Evolutionary conservation across 2,329 filamentous ascomycete genomes (phyloP).

Genomic region (Calonectria hongkongensis): DNA sequence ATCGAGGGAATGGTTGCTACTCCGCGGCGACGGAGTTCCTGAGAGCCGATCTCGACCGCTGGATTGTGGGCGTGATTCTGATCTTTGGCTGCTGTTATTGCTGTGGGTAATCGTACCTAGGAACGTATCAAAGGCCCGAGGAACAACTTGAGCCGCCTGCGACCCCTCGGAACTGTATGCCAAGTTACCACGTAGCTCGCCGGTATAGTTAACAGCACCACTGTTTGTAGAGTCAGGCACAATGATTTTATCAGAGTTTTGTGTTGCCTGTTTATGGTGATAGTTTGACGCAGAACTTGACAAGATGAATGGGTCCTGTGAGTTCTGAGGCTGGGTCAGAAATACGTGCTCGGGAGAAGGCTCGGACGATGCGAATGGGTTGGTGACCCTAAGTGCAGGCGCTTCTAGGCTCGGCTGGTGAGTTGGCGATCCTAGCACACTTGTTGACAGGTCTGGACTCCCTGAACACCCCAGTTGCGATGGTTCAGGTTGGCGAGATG

Average conservation of each 20-base stretch:
- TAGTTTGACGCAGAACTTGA: constrained; percentile 27
- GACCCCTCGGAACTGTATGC: constrained; percentile 39
- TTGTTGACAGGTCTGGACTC: constrained; percentile 29
- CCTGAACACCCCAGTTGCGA: constrained; percentile 13
- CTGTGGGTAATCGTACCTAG: constrained; percentile 42
- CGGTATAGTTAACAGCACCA: background rate
- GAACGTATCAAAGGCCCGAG: constrained; percentile 42
- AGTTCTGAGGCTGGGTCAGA: constrained; percentile 47
- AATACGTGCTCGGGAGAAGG: constrained; percentile 36
- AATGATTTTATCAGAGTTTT: background rate
- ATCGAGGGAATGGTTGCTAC: background rate
- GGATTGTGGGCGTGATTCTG: constrained; percentile 14
- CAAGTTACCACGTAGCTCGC: background rate
- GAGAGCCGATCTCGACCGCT: background rate
- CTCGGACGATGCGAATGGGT: background rate
- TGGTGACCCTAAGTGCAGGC: background rate
- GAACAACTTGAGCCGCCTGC: constrained; percentile 56
- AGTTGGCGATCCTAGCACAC: constrained; percentile 16
- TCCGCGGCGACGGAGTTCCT: background rate
- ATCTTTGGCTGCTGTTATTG: constrained; percentile 33
- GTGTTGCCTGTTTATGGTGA: background rate
- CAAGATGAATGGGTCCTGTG: constrained; percentile 22
- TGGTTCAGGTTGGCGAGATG: constrained; percentile 55
- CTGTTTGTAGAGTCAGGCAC: background rate
- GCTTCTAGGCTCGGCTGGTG: background rate